Evolutionary conservation across 2,329 filamentous ascomycete genomes (phyloP), one percentile per base, ranked within the genome.

Genomic region (Pseudopyricularia cyperi): DNA sequence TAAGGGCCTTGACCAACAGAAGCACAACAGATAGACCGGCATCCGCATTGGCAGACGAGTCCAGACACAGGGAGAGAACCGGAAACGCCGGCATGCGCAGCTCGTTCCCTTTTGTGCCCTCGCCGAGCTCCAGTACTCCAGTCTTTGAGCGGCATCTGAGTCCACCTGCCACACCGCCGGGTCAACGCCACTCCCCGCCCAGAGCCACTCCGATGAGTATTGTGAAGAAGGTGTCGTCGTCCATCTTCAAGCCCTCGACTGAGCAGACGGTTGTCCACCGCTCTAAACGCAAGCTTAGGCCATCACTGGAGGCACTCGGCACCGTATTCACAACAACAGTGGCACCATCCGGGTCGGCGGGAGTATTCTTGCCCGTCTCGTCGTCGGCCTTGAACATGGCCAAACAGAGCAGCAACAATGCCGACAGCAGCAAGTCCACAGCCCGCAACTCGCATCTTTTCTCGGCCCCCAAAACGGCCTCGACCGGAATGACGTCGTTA

Each of bases 191-290:
- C 12, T 44, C n/a, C 24, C 33, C 12, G 37, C 44, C 14, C 24
- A 32, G 50, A 24, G 52, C 50, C 52, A 52, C 12, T 19, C 37
- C 37, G 8, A 42, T 42, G 37, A 42, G 17, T 11, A 42, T 51
- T 24, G 59, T 65, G 28, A 61, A 58, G 46, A 70, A 65, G 54
- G 65, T 73, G 56, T 69, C 71, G 19, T 62, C 67, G 48, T 65
- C 67, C 22, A 59, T 71, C 22, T 61, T 70, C 46, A 68, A 67
- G 52, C 56, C 58, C 15, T 63, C 67, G 28, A 58, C 67, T 19
- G 68, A 71, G 30, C 67, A 66, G 5, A 74, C 71, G 2, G 64
- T 73, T 6, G 66, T 75, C 22, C 68, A 68, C 55, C 66, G 71
- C 19, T 56, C 65, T 47, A 59, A 64, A 35, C 62, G 62, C 37